These are phyloP conservation scores for Scedosporium minutisporum DNA, from an alignment of 2,329 filamentous ascomycete species.

Conservation along the genomic window DNA sequence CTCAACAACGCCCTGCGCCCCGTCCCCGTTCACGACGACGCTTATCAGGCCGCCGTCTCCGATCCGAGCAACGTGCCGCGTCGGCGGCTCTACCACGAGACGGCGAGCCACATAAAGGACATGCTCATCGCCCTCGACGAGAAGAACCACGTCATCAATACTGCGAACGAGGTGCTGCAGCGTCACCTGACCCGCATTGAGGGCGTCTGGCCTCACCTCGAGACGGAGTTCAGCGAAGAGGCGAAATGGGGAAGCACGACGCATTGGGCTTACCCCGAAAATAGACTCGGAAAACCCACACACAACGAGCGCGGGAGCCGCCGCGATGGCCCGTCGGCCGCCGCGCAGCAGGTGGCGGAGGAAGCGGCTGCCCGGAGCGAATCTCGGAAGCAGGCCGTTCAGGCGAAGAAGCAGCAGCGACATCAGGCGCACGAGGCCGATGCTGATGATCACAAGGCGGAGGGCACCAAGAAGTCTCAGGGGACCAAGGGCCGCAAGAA, in stretches of 20 bases:
- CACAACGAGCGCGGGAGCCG: constrained; percentile 60
- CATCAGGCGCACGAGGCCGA: constrained; percentile 66
- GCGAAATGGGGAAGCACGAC: constrained; percentile 83
- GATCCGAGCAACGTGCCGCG: constrained; percentile 52
- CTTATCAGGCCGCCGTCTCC: constrained; percentile 34
- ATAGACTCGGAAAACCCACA: constrained; percentile 56
- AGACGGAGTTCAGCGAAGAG: constrained; percentile 86
- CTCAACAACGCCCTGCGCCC: constrained; percentile 25
- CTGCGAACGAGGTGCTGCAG: constrained; percentile 80
- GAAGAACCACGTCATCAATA: constrained; percentile 93
- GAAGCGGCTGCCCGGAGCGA: constrained; percentile 80
- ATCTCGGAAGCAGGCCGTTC: constrained; percentile 70
- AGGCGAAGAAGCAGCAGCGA: constrained; percentile 64
- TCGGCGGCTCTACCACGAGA: constrained; percentile 67
- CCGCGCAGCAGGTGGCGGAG: constrained; percentile 66
- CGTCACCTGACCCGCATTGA: constrained; percentile 79
- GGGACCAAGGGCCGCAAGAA: constrained; percentile 53
- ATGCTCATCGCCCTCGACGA: constrained; percentile 89
- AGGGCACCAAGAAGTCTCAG: constrained; percentile 51
- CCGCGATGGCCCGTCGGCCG: constrained; percentile 71
- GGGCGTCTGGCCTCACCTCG: constrained; percentile 76
- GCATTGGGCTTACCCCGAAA: constrained; percentile 93
- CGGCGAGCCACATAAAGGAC: constrained; percentile 68
- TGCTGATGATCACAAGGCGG: constrained; percentile 56
- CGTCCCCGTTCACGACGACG: constrained; percentile 32